Base-by-base conservation (phyloP, 176 grass and related monocot species). In the Cenchrus fungigraminus region DNA sequence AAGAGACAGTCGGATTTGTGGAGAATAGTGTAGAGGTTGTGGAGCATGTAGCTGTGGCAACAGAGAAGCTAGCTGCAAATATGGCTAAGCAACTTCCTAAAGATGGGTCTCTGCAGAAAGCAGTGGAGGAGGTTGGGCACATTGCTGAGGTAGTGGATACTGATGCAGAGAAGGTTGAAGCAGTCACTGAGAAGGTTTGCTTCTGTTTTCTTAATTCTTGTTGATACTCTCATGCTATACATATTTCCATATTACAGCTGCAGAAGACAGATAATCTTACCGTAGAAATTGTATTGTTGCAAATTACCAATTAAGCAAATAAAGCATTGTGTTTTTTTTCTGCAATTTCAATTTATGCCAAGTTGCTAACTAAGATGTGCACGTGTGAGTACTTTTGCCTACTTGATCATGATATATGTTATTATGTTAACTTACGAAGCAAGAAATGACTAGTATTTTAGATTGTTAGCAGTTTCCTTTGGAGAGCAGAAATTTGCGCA, bases 141-240 rank as follows among this genome's bases (percentile, higher is more conserved):
- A 80, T 98, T 87, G 89, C 89, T 68, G 87, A 87, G 54, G 71
- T 82, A 70, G 79, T 98, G 56, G 89, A 98, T 78, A 75, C 83
- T 65, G 91, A 93, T 80, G 89, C 87, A 42, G 85, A 90, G 84
- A 88, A 85, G 71, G 80, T 88, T 87, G 91, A 98, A 86, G 72
- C 80, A 16, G 49, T 98, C 54, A 32, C 82, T 84, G 70, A 90
- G 42, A 98, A 93, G 92, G 95, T 98, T 32, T 15, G 72, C 1
- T 71, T 70, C 2, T 9, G 9, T 65, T 53, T 44, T 77, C 11
- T 77, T 4, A 75, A 11, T 74, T 76, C 9, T 69, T 61, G 4
- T 44, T 3, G 8, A 53, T 40, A 40, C 44, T 14, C 12, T 69
- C 20, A 70, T 52, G 10, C 11, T 67, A 15, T 19, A 50, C 42